These are phyloP conservation scores for Plasmodium falciparum DNA, from an alignment of 169 alveolate genomes.

Conservation along the genomic window DNA sequence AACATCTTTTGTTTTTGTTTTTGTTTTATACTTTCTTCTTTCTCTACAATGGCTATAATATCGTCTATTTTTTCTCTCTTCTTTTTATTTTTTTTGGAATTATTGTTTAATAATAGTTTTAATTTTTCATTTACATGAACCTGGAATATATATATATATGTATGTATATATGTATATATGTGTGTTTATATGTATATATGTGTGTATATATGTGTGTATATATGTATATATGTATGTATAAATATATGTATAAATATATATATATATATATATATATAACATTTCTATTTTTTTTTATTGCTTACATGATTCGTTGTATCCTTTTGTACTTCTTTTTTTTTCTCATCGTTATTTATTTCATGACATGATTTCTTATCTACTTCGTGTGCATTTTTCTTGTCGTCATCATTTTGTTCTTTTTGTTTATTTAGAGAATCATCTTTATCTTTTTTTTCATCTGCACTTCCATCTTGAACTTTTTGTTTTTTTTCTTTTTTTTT, in stretches of 20 bases:
- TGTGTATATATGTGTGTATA: neutral
- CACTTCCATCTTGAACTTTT: neutral
- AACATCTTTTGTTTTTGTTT: constrained; percentile 31
- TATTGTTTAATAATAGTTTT: constrained; percentile 24
- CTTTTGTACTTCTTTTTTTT: neutral
- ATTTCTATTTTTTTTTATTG: neutral
- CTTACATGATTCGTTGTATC: neutral
- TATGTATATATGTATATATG: neutral
- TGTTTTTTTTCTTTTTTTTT: constrained; percentile 12
- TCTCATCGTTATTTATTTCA: neutral
- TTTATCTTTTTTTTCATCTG: constrained; percentile 4
- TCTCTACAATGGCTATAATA: constrained; percentile 58
- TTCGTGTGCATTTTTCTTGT: neutral
- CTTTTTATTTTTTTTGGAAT: constrained; percentile 29
- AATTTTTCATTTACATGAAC: constrained; percentile 34
- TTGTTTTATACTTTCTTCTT: constrained; percentile 46
- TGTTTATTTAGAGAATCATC: constrained; percentile 5
- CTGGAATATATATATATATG: neutral
- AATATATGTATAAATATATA: neutral
- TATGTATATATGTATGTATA: neutral
- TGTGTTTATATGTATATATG: neutral
- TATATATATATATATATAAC: neutral
- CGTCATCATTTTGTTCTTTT: neutral
- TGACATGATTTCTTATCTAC: neutral
- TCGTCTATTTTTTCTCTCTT: constrained; percentile 48